phyloP scores from a whole-genome alignment of 441 rosid species.

The Gossypium aridum region DNA sequence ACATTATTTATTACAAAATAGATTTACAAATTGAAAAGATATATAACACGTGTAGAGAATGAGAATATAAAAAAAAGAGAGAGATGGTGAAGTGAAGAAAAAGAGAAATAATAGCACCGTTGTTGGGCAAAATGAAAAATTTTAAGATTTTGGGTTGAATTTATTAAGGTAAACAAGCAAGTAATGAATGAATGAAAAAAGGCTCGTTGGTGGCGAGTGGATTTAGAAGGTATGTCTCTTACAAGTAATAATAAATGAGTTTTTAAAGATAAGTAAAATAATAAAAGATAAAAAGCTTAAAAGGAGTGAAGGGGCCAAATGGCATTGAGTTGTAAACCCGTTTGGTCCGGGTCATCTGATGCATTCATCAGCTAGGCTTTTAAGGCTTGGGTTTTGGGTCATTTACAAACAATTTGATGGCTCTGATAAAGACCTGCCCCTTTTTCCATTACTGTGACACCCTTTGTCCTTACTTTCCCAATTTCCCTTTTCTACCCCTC shows the following conservation, averaged over 20 bases:
- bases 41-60: rapidly evolving
- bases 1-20: too few species aligned
- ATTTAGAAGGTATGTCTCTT: not conserved
- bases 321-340: constrained; percentile 52
- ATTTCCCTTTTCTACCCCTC: constrained; percentile 15
- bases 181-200: not conserved
- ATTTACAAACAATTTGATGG: constrained; percentile 39
- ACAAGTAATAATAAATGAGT: too few species aligned
- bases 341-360: constrained; percentile 52
- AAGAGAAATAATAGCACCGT: too few species aligned
- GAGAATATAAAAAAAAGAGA: too few species aligned
- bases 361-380: not conserved
- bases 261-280: not conserved
- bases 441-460: constrained; percentile 19
- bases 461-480: constrained; percentile 9
- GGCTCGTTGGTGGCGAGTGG: constrained; percentile 11
- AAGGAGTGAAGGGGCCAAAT: constrained; percentile 21
- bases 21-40: too few species aligned
- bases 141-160: too few species aligned
- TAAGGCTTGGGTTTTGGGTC: constrained; percentile 27
- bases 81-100: too few species aligned
- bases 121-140: too few species aligned
- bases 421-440: constrained; percentile 34
- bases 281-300: constrained; percentile 24
- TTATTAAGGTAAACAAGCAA: not conserved